phyloP scores from a whole-genome alignment of 2,329 filamentous ascomycete species.

The Arachnomyces sp. region DNA sequence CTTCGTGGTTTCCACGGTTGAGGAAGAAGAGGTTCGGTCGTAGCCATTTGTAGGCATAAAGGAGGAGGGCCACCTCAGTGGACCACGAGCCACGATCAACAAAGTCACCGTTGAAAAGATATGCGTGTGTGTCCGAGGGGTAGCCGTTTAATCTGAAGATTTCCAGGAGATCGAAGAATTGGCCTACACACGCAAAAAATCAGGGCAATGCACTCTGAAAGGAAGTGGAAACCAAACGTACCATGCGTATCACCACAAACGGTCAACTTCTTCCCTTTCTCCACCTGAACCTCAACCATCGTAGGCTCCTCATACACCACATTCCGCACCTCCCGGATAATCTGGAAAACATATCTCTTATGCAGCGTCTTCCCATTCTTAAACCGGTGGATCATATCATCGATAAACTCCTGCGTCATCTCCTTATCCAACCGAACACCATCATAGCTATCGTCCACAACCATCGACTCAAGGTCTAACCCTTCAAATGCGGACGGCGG shows the following conservation, averaged over 20 bases:
- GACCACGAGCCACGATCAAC: conserved; percentile 98
- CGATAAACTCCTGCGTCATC: conserved; percentile 95
- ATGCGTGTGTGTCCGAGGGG: conserved; percentile 78
- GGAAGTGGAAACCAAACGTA: conserved; percentile 30
- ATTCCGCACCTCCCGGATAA: conserved; percentile 80
- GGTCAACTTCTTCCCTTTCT: conserved; percentile 69
- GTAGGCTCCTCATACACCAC: conserved; percentile 88
- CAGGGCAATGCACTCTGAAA: background rate
- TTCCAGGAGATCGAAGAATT: conserved; percentile 96
- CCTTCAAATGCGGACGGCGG: conserved; percentile 87
- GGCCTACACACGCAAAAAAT: conserved; percentile 48
- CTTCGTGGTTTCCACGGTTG: conserved; percentile 97
- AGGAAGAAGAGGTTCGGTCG: conserved; percentile 82
- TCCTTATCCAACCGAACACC: conserved; percentile 66
- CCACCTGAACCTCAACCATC: conserved; percentile 88
- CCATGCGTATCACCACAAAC: conserved; percentile 97
- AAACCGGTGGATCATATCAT: conserved; percentile 95
- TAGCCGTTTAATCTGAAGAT: conserved; percentile 86
- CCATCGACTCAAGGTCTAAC: conserved; percentile 77
- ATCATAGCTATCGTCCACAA: conserved; percentile 76
- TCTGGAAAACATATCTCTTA: conserved; percentile 96
- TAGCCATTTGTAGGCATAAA: conserved; percentile 97
- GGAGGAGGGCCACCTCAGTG: conserved; percentile 83
- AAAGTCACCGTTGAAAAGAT: conserved; percentile 98
- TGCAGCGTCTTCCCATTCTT: conserved; percentile 92